Conservation (phyloP, 257 asterid genomes). For the Mentha longifolia region DNA sequence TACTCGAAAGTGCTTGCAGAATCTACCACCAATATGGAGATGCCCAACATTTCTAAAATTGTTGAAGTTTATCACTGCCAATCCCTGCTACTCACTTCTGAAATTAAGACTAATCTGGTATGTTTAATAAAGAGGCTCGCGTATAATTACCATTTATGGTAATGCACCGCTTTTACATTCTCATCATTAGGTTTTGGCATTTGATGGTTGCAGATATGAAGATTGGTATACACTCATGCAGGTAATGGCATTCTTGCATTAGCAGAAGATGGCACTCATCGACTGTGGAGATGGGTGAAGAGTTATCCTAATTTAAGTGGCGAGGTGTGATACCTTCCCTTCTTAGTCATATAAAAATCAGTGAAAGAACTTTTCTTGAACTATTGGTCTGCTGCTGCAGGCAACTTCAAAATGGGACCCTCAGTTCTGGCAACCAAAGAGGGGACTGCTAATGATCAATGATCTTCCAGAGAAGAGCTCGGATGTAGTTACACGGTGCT, state of each 20-base stretch:
- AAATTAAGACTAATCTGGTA: constrained; percentile 55
- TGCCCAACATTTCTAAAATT: constrained; percentile 47
- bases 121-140: constrained; percentile 4
- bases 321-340: constrained; percentile 39
- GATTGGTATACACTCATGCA: constrained; percentile 67
- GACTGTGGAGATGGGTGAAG: constrained; percentile 68
- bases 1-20: constrained; percentile 32
- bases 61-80: constrained; percentile 62
- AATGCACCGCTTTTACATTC: too few species aligned
- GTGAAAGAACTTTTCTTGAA: not conserved
- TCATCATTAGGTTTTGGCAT: constrained; percentile 7
- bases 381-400: constrained; percentile 38
- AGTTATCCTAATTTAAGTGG: constrained; percentile 36
- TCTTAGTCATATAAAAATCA: too few species aligned
- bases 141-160: not conserved
- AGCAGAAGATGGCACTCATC: constrained; percentile 70
- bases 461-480: constrained; percentile 38
- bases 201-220: constrained; percentile 63
- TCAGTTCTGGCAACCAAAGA: constrained; percentile 55
- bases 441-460: constrained; percentile 53
- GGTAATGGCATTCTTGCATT: constrained; percentile 71
- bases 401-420: constrained; percentile 61
- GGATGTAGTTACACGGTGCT: constrained; percentile 47
- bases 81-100: constrained; percentile 56
- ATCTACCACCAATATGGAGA: constrained; percentile 41